These are phyloP conservation scores for Fraxinus baroniana DNA, from an alignment of 305 asterid species.

Conservation along the genomic window DNA sequence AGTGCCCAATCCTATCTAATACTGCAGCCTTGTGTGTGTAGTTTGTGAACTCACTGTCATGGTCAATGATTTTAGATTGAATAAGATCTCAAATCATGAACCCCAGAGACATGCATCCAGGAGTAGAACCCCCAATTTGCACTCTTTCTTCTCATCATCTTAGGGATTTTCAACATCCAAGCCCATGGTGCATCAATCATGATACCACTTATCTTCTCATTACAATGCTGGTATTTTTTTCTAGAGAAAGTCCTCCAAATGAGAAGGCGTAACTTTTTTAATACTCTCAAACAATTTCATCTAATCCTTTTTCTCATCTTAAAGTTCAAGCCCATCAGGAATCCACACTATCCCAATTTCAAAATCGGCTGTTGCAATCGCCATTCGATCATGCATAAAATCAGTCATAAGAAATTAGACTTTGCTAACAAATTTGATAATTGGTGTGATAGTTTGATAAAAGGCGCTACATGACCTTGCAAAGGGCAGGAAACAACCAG, in stretches of 20 bases:
- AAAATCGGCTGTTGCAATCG: neutral
- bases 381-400: neutral
- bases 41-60: slow-evolving; percentile 34
- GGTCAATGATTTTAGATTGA: slow-evolving; percentile 32
- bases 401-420: slow-evolving; percentile 45
- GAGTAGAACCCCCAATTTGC: too few species aligned
- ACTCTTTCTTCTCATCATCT: too few species aligned
- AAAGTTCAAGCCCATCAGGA: slow-evolving; percentile 37
- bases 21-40: neutral
- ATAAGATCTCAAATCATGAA: slow-evolving; percentile 41
- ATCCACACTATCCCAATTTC: slow-evolving; percentile 26
- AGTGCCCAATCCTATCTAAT: neutral
- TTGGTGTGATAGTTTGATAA: slow-evolving; percentile 42
- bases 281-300: slow-evolving; percentile 21
- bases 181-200: neutral
- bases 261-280: slow-evolving; percentile 30
- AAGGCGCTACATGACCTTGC: slow-evolving; percentile 54
- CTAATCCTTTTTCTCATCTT: slow-evolving; percentile 26
- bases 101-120: slow-evolving; percentile 45
- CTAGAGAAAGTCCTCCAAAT: slow-evolving; percentile 16
- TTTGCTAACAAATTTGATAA: slow-evolving; percentile 32
- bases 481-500: slow-evolving; percentile 43
- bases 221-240: neutral
- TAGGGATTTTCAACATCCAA: too few species aligned
- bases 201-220: neutral